Evolutionary conservation across 345 rosid genomes (phyloP).

Genomic region (Salix udensis): DNA sequence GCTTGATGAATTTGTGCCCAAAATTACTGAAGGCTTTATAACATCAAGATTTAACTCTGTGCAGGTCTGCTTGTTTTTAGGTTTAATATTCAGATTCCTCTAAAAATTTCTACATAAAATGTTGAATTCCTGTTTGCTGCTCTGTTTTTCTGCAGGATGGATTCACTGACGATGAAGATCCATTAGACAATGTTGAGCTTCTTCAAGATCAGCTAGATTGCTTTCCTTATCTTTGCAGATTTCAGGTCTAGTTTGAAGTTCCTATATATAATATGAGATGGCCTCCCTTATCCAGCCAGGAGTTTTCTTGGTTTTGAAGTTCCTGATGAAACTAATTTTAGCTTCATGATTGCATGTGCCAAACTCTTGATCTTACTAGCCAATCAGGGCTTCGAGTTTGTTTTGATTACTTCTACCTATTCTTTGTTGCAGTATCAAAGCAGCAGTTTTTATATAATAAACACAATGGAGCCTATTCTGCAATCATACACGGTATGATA

Average conservation of each 20-base stretch:
- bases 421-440: constrained; percentile 74
- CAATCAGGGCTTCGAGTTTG: neutral
- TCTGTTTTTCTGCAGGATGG: constrained; percentile 53
- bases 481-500: constrained; percentile 79
- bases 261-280: neutral
- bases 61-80: constrained; percentile 48
- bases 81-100: neutral
- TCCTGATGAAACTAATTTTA: neutral
- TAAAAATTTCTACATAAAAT: neutral
- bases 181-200: constrained; percentile 93
- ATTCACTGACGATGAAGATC: constrained; percentile 77
- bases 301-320: constrained; percentile 6
- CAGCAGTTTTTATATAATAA: constrained; percentile 78
- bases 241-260: constrained; percentile 58
- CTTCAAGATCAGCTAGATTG: constrained; percentile 98
- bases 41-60: constrained; percentile 91
- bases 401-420: neutral
- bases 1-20: constrained; percentile 97
- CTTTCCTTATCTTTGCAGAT: constrained; percentile 96
- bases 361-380: neutral
- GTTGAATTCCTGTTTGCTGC: constrained; percentile 4
- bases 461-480: constrained; percentile 85
- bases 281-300: constrained; percentile 4
- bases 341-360: neutral
- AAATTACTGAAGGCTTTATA: constrained; percentile 92